These are phyloP conservation scores for Fusarium zealandicum DNA, from an alignment of 2,329 filamentous ascomycete genomes.

Conservation along the genomic window DNA sequence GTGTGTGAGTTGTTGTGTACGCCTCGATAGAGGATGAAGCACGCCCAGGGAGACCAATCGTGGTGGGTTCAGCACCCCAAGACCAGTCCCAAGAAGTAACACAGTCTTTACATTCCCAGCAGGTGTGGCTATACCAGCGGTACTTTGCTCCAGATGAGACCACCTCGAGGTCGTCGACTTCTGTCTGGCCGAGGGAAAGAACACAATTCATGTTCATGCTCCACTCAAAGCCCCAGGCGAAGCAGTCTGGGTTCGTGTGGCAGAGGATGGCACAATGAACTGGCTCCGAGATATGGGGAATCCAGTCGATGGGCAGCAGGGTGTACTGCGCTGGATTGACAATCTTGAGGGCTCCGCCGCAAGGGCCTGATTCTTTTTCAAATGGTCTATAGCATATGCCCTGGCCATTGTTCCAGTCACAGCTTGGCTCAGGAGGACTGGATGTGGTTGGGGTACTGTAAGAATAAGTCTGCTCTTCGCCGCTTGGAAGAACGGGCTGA, in stretches of 20 bases:
- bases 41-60: too few relatives aligned
- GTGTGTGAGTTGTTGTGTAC: too few relatives aligned
- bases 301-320: not conserved
- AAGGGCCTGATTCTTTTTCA: not conserved
- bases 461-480: too few relatives aligned
- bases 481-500: not conserved
- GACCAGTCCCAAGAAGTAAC: conserved; percentile 4
- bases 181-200: not conserved
- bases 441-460: not conserved
- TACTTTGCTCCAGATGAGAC: not conserved
- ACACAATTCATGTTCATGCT: conserved; percentile 5
- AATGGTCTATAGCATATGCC: not conserved
- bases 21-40: too few relatives aligned
- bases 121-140: not conserved
- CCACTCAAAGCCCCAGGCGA: conserved; percentile 4
- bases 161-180: not conserved
- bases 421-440: not conserved
- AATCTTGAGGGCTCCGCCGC: not conserved
- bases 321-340: not conserved
- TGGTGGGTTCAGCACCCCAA: not conserved
- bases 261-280: conserved; percentile 1
- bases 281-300: not conserved
- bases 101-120: conserved; percentile 3
- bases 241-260: not conserved
- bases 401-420: not conserved